These are phyloP conservation scores for Micractinium sp. DNA, from an alignment of 139 green algal species.

Conservation along the genomic window DNA sequence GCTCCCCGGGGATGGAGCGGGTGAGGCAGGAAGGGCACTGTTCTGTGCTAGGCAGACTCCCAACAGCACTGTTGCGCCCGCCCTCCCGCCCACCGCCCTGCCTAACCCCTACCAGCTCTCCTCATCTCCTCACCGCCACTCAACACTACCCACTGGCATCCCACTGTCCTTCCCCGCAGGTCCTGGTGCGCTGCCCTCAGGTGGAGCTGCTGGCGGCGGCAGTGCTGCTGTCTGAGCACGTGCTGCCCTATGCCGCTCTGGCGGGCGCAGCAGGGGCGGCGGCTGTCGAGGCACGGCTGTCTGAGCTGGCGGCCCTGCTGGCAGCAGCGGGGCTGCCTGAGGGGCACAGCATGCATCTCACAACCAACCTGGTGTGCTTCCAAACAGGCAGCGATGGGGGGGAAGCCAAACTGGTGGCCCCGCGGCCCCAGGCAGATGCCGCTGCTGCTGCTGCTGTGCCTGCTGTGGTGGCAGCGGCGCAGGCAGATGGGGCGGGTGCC, in stretches of 20 bases:
- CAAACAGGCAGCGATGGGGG: not conserved
- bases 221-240: not conserved
- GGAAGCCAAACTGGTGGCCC: not conserved
- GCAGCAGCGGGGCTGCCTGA: not conserved
- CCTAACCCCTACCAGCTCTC: not conserved
- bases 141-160: not conserved
- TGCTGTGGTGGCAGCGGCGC: not conserved
- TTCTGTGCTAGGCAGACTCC: not conserved
- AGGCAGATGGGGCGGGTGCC: no score
- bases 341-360: not conserved
- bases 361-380: constrained; percentile 1
- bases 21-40: not conserved
- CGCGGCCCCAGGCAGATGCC: not conserved
- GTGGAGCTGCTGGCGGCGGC: not conserved
- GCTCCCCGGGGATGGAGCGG: not conserved
- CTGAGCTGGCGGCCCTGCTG: not conserved
- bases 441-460: not conserved
- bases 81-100: no score
- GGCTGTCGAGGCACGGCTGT: not conserved
- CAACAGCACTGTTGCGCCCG: no score
- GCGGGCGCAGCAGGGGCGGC: not conserved
- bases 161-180: not conserved
- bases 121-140: not conserved
- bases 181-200: not conserved
- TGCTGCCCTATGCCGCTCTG: not conserved